phyloP scores from a whole-genome alignment of 176 grass and related monocot genomes.

The Ensete ventricosum region DNA sequence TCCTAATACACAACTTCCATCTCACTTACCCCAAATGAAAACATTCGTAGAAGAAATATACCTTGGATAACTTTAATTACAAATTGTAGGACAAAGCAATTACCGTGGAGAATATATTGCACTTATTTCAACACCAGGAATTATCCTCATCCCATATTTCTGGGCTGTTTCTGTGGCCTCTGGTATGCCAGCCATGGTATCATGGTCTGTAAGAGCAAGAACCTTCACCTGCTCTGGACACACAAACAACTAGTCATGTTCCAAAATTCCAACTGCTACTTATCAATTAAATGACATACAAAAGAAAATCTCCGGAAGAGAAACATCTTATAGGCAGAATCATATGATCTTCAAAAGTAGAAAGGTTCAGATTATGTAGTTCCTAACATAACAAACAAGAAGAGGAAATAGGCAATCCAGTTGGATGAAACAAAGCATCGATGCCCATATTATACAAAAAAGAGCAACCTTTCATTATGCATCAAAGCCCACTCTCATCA shows the following conservation, averaged over 20 bases:
- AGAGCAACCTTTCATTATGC: neutral
- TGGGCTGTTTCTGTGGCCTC: constrained; percentile 56
- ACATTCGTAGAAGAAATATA: neutral
- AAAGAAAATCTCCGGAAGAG: neutral
- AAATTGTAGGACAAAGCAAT: neutral
- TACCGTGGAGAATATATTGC: constrained; percentile 70
- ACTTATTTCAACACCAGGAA: constrained; percentile 93
- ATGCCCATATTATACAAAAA: neutral
- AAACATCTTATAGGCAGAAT: too few relatives aligned
- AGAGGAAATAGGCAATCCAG: neutral
- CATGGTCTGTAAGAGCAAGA: constrained; percentile 91
- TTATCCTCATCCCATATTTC: constrained; percentile 77
- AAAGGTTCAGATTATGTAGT: neutral
- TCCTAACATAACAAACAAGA: neutral
- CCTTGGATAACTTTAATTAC: neutral
- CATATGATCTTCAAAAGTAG: too few relatives aligned
- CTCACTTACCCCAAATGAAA: neutral
- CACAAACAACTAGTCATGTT: constrained; percentile 27
- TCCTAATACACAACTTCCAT: neutral
- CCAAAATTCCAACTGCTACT: neutral
- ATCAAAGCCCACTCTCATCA: neutral
- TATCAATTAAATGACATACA: neutral
- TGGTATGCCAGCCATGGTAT: constrained; percentile 86
- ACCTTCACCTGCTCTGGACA: constrained; percentile 60
- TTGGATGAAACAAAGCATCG: neutral